A percentile compares a stretch with the other conserved stretches of the same genome.
Conservation (phyloP, 139 green algal genomes). For the Tetradesmus obliquus region DNA sequence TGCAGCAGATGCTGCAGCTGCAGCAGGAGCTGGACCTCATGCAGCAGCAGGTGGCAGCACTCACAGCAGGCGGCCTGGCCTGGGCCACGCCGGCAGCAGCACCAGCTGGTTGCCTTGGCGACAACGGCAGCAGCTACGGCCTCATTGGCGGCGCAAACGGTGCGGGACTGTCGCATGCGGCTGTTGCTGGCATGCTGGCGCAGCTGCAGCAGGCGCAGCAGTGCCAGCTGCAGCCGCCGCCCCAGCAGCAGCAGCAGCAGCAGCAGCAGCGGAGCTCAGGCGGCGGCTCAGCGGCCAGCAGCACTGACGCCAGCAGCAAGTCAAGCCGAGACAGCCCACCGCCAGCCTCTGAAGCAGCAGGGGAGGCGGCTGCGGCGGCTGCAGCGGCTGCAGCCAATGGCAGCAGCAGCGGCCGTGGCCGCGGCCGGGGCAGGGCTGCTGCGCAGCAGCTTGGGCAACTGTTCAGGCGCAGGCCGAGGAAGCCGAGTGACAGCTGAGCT, state of each 20-base stretch:
- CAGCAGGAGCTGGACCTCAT: slow-evolving; percentile 24
- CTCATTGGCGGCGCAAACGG: neutral
- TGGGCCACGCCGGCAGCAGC: neutral
- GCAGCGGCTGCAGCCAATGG: neutral
- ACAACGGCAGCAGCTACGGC: neutral
- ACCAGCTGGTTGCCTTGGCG: neutral
- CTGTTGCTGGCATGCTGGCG: neutral
- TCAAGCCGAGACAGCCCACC: neutral
- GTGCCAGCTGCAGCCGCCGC: neutral
- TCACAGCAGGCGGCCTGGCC: neutral
- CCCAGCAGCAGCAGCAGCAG: neutral
- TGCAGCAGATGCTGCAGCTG: slow-evolving; percentile 30
- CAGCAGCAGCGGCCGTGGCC: neutral
- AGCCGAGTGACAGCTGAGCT: neutral
- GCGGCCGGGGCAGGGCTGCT: neutral
- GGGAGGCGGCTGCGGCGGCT: neutral
- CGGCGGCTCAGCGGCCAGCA: neutral
- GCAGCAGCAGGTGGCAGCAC: slow-evolving; percentile 27
- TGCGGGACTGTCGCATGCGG: neutral
- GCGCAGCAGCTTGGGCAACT: neutral
- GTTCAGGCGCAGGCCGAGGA: neutral
- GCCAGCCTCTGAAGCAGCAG: neutral
- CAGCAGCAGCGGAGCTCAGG: neutral
- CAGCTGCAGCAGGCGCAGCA: neutral
- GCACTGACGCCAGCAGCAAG: neutral